These are phyloP conservation scores for Arthroderma sp. DNA, from an alignment of 2,329 filamentous ascomycete species.

Conservation along the genomic window DNA sequence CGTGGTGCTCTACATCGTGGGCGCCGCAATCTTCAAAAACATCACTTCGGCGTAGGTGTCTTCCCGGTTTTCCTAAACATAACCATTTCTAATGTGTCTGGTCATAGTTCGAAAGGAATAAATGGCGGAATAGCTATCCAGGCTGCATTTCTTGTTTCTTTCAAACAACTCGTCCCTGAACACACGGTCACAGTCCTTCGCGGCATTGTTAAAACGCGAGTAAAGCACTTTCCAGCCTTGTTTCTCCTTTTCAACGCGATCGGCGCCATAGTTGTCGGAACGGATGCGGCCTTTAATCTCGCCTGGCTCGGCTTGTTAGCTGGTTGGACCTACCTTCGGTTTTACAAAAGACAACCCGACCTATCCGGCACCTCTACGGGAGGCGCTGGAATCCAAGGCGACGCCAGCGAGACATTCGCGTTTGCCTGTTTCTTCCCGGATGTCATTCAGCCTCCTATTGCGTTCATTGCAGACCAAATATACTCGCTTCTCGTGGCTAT, in stretches of 20 bases:
- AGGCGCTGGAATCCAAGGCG: constrained; percentile 56
- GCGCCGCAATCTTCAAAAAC: constrained; percentile 50
- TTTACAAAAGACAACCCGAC: constrained; percentile 61
- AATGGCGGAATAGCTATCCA: constrained; percentile 81
- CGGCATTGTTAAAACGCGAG: constrained; percentile 75
- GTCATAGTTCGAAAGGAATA: constrained; percentile 59
- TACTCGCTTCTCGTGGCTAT: constrained; percentile 64
- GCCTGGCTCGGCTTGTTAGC: constrained; percentile 69
- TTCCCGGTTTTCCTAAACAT: not conserved
- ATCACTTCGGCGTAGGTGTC: constrained; percentile 24
- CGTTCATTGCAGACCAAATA: constrained; percentile 57
- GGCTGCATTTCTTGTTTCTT: constrained; percentile 86
- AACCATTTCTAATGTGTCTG: not conserved
- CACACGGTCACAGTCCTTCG: constrained; percentile 92
- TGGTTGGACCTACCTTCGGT: constrained; percentile 91
- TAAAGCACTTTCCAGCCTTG: constrained; percentile 66
- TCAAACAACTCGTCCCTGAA: constrained; percentile 93
- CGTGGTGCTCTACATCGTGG: constrained; percentile 59
- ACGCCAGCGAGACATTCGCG: constrained; percentile 90
- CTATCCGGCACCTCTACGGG: constrained; percentile 42
- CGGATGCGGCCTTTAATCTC: constrained; percentile 66
- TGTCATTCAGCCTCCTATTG: constrained; percentile 63
- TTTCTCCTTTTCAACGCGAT: constrained; percentile 60
- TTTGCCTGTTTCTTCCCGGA: constrained; percentile 94
- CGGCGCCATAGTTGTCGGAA: constrained; percentile 50